Conservation (phyloP, 495 filamentous ascomycete genomes). For the Penicillium argentinense region DNA sequence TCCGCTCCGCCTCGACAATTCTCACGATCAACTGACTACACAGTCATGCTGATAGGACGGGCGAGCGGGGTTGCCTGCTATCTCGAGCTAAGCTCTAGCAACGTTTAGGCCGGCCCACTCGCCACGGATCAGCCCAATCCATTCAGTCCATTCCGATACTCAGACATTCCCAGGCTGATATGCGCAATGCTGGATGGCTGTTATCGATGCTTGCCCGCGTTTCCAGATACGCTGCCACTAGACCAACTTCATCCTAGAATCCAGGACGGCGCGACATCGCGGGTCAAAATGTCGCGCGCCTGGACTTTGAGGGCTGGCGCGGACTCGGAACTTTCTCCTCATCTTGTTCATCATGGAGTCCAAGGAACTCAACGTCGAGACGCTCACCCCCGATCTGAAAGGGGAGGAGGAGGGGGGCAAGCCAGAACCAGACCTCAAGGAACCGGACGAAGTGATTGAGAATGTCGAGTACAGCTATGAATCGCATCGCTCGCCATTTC, state of each 20-base stretch:
- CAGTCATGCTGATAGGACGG: background rate
- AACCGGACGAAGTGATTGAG: conserved; percentile 20
- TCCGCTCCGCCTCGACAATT: background rate
- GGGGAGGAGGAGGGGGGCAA: conserved; percentile 27
- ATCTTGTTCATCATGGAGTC: conserved; percentile 20
- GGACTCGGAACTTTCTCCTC: too few relatives aligned
- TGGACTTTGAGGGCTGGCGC: too few relatives aligned
- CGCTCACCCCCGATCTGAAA: conserved; percentile 8
- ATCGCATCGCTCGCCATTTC: conserved; percentile 36
- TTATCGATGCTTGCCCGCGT: too few relatives aligned
- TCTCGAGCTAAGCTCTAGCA: conserved; percentile 4
- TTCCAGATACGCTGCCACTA: background rate
- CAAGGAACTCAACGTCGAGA: conserved; percentile 12
- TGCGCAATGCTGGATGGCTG: too few relatives aligned
- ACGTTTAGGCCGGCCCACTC: background rate
- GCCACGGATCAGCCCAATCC: background rate
- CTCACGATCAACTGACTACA: too few relatives aligned
- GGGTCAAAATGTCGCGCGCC: too few relatives aligned
- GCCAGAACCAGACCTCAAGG: conserved; percentile 28
- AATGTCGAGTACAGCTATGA: conserved; percentile 37
- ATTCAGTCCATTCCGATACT: too few relatives aligned
- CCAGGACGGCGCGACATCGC: too few relatives aligned
- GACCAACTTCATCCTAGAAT: too few relatives aligned
- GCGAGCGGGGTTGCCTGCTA: conserved; percentile 10
- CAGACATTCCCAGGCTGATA: too few relatives aligned